phyloP scores from a whole-genome alignment of 73 alveolate species.

The Chromera velia region DNA sequence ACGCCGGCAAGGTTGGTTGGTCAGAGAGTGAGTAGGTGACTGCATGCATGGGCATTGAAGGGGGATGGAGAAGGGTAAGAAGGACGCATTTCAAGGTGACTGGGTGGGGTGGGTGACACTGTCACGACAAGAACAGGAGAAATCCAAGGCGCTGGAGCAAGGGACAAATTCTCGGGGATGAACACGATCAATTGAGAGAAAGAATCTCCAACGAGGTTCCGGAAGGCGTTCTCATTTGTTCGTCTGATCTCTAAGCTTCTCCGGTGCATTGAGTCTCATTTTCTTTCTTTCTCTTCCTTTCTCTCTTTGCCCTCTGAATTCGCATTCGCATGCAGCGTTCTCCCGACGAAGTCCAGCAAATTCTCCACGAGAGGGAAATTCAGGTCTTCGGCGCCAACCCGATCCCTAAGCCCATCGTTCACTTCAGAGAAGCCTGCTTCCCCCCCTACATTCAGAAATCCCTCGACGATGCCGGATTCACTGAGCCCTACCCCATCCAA shows the following conservation, averaged over 20 bases:
- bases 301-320: background rate
- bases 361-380: background rate
- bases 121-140: background rate
- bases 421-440: conserved; percentile 18
- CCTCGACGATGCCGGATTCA: background rate
- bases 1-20: background rate
- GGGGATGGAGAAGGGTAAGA: too few species aligned
- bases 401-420: conserved; percentile 3
- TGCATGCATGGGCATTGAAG: too few species aligned
- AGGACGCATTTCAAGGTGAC: too few species aligned
- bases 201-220: too few species aligned
- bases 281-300: background rate
- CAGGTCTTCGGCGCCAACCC: background rate
- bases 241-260: too few species aligned
- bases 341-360: background rate
- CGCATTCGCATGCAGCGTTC: background rate
- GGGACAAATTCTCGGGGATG: too few species aligned
- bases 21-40: too few species aligned
- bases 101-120: too few species aligned
- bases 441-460: background rate
- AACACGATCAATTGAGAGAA: too few species aligned
- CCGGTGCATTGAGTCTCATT: too few species aligned
- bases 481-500: background rate
- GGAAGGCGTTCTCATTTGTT: too few species aligned
- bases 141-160: background rate